Percentiles rank a stretch among this genome's conserved stretches.
Evolutionary conservation across 1,139 yeast genomes (phyloP).

Genomic region (Groenewaldozyma sp.): DNA sequence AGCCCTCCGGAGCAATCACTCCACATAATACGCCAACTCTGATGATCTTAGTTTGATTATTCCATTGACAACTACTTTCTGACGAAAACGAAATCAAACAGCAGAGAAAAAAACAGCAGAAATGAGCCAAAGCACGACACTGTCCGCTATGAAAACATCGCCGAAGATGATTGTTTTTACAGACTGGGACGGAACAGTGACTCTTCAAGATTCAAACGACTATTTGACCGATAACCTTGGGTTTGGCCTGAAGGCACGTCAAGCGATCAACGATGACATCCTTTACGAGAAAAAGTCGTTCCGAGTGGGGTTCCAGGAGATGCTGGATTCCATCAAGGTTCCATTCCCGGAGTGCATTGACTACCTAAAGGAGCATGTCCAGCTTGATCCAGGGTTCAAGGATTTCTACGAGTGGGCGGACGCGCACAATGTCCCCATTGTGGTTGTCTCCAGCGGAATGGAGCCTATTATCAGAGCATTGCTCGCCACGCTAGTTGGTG

Average conservation of each 20-base stretch:
- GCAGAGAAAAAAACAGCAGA: too few relatives aligned
- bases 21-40: too few relatives aligned
- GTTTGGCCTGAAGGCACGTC: conserved; percentile 64
- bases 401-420: conserved; percentile 74
- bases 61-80: too few relatives aligned
- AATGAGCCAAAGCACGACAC: conserved; percentile 4
- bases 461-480: conserved; percentile 77
- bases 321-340: conserved; percentile 69
- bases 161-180: conserved; percentile 78
- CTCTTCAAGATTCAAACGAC: conserved; percentile 87
- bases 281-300: conserved; percentile 61
- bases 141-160: conserved; percentile 27
- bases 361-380: conserved; percentile 38
- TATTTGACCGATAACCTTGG: conserved; percentile 82
- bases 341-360: conserved; percentile 83
- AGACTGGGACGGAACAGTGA: conserved; percentile 97
- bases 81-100: too few relatives aligned
- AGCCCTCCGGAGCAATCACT: too few relatives aligned
- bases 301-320: conserved; percentile 66
- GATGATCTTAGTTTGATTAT: too few relatives aligned
- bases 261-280: conserved; percentile 60
- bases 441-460: conserved; percentile 84
- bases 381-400: conserved; percentile 86
- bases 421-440: conserved; percentile 59
- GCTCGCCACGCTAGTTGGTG: conserved; percentile 64